A percentile compares a stretch with the other conserved stretches of the same genome.
phyloP scores from a whole-genome alignment of 1,284 basidiomycete species.

The Porogramme epimiltina region DNA sequence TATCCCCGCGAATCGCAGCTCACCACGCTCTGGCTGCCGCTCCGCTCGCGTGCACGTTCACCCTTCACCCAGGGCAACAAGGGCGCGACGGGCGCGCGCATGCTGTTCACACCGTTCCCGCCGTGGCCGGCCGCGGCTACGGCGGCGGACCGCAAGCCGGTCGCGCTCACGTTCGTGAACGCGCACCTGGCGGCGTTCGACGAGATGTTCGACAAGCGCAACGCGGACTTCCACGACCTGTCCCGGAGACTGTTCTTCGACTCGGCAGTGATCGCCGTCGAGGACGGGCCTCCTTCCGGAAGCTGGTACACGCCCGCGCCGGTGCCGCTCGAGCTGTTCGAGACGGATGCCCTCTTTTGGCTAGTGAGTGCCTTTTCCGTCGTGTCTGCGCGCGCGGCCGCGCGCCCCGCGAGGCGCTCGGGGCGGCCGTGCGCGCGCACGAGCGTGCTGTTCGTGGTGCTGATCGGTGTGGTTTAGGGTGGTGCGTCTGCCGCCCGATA shows the following conservation, averaged over 20 bases:
- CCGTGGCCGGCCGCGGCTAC: conserved; percentile 5
- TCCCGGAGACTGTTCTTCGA: conserved; percentile 55
- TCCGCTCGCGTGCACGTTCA: background rate
- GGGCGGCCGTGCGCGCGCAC: background rate
- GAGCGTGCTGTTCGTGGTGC: background rate
- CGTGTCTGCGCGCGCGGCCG: background rate
- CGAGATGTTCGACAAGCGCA: conserved; percentile 70
- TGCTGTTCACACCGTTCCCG: conserved; percentile 52
- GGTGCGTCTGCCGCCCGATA: conserved; percentile 38
- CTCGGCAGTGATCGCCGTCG: conserved; percentile 24
- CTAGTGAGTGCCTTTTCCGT: conserved; percentile 48
- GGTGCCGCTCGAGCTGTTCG: conserved; percentile 46
- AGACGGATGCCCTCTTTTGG: conserved; percentile 72
- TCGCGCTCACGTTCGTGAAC: conserved; percentile 70
- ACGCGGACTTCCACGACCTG: conserved; percentile 70
- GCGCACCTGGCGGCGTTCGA: conserved; percentile 81
- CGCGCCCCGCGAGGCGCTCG: conserved; percentile 3
- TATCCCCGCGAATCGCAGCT: too few relatives aligned
- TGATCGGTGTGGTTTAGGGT: conserved; percentile 41
- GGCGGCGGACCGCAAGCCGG: conserved; percentile 36
- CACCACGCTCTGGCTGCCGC: background rate
- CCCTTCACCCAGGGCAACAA: conserved; percentile 64
- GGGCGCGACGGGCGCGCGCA: conserved; percentile 64
- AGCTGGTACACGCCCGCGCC: conserved; percentile 18
- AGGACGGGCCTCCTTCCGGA: conserved; percentile 10